phyloP scores from a whole-genome alignment of 2,329 filamentous ascomycete species.

The Cordyceps cicadae region DNA sequence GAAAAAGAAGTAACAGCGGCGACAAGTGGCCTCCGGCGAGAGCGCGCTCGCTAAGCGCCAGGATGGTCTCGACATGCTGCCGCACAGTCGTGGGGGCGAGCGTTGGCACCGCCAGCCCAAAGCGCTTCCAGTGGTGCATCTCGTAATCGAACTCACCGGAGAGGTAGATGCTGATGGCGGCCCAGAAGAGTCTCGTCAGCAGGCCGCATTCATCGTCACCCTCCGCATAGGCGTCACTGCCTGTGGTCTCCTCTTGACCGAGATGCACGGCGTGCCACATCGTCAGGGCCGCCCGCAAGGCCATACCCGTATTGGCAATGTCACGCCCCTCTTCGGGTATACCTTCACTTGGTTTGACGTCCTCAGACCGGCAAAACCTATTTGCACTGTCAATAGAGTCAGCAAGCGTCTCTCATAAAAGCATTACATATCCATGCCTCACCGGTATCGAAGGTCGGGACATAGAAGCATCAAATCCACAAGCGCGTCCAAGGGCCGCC shows the following conservation, averaged over 20 bases:
- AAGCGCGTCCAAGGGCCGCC: slow-evolving; percentile 19
- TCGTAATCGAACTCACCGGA: slow-evolving; percentile 31
- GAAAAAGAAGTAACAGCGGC: slow-evolving; percentile 26
- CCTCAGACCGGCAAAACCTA: background rate
- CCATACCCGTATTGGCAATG: slow-evolving; percentile 3
- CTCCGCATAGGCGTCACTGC: background rate
- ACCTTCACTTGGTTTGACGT: background rate
- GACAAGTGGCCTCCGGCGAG: slow-evolving; percentile 21
- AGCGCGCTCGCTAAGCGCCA: slow-evolving; percentile 13
- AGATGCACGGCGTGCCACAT: slow-evolving; percentile 14
- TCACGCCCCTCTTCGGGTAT: background rate
- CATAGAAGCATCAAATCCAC: slow-evolving; percentile 25
- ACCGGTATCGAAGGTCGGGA: slow-evolving; percentile 25
- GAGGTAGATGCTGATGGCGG: slow-evolving; percentile 29
- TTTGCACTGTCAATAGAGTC: background rate
- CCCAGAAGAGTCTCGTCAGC: slow-evolving; percentile 20
- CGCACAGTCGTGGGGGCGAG: slow-evolving; percentile 17
- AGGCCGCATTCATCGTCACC: slow-evolving; percentile 14
- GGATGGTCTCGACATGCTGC: slow-evolving; percentile 19
- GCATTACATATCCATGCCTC: background rate
- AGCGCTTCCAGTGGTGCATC: slow-evolving; percentile 20
- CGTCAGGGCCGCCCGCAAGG: background rate
- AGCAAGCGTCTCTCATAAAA: background rate
- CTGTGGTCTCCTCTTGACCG: background rate
- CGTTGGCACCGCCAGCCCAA: slow-evolving; percentile 18